Base-by-base conservation (phyloP, 345 rosid species). In the Trapa incisa region DNA sequence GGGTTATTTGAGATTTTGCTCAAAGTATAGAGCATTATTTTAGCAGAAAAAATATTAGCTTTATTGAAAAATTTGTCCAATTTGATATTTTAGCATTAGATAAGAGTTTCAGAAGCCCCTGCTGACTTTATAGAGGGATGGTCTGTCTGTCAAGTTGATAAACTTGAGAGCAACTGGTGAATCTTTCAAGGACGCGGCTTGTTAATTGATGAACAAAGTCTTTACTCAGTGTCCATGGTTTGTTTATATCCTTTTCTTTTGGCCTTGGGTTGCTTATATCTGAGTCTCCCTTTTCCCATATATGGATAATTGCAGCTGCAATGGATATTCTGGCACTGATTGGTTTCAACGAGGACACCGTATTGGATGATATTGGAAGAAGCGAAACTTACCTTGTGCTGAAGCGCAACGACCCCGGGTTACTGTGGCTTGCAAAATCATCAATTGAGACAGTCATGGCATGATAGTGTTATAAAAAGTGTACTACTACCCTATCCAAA, bases 391-490 rank as follows among this genome's bases (percentile, higher is more conserved):
- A 81, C 61, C 62, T 94, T 67, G 89, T 86, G 61, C 47, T 94
- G 83, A 89, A 85, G 84, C 80, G 97, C 47, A 89, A 94, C 60
- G 97, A 94, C 74, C 96, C 85, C 12, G 97, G 96, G 47, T 76
- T 94, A 60, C 73, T 91, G 82, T 94, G 96, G 99, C 96, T 94
- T 65, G 96, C 89, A 37, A 91, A 89, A 72, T 84, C 96, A 65
- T 80, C 83, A 71, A 80, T 94, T 0, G 96, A 89, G 79, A 74
- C 88, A 3, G 75, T 71, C 67, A 71, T 76, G 64, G 70, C 81
- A 47, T 80, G 70, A 70, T 78, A 83, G 84, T 6, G 60, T 54
- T 22, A 0, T 15, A 3, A 6, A 8, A 58, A 32, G 11, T 9
- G 37, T 10, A 32, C 69, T 41, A 37, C 32, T 64, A 12, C 67